Evolutionary conservation across 495 filamentous ascomycete genomes (phyloP), one percentile per base, ranked within the genome.

Genomic region (Lasiosphaeria miniovina): DNA sequence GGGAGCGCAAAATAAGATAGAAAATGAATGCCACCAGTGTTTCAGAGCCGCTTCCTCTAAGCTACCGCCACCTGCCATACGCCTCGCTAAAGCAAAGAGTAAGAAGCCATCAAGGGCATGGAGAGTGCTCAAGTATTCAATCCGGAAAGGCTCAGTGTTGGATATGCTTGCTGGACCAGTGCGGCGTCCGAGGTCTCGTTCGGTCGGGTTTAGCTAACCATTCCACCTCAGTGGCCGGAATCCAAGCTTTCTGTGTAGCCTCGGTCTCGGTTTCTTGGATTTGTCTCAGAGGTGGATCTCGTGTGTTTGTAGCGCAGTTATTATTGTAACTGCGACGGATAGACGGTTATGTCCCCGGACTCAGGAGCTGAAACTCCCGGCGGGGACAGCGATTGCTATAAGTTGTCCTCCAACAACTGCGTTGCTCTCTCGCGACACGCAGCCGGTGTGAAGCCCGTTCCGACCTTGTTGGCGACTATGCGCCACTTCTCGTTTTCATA

Each of bases 401-500:
- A 76, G 73, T 67, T 65, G 46, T 77, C 74, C 36, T 73, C 75
- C 56, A 63, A 64, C 58, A 88, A 67, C 70, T 90, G 83, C 55
- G 74, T 71, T 48, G 90, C 90, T 69, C 90, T 88, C 67, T 93
- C 89, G 67, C 86, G 86, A 77, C 92, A 96, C 15, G 90, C 90
- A 40, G 83, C 83, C 10, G 92, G 87, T 9, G 90, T 91, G 67
- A 93, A 92, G 12, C 91, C 90, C 57, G 82, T 86, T 38, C 91
- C 91, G 64, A 96, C 86, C 73, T 95, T 96, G 65, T 85, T 86
- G 65, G 92, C 85, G 52, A 96, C 85, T 67, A 91, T 87, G 54
- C 89, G 84, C 92, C 92, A 96, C 62, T 89, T 88, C 68, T 96
- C 90, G 71, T 89, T 86, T 67, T 96, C 90, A 75, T 96, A 96